Evolutionary conservation across 345 rosid species (phyloP), one percentile per base, ranked within the genome.

Genomic region (Orychophragmus violaceus): DNA sequence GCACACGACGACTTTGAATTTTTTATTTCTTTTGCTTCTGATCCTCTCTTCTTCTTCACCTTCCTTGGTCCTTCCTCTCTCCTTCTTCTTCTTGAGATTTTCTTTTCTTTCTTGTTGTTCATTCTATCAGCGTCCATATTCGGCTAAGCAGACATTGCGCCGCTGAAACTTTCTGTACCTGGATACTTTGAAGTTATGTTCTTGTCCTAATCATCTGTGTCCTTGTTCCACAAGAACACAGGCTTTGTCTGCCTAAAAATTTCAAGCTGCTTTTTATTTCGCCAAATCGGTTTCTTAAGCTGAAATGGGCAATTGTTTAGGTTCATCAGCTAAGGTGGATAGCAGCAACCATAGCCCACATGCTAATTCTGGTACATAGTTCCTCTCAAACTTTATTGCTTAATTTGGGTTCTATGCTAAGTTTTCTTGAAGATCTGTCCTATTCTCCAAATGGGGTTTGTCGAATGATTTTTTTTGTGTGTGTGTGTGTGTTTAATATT

Each of bases 291-390:
- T n/a, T n/a, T n/a, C n/a, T 14, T 14, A 14, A 29, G 21, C 50
- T 33, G 14, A 50, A 21, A 89, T 87, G 96, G 96, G 96, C 1
- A 89, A 89, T 79, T 89, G 94, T 61, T 70, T 87, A 46, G 75
- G 24, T 80, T 87, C 88, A 74, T 81, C 91, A 46, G 84, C 89
- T 61, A 82, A 72, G 82, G 91, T 85, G 19, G 80, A 89, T 55
- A 76, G 76, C 68, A 69, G 79, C 37, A 71, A 76, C 48, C 86
- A 75, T 51, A 81, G 76, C 64, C 78, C 81, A 32, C 83, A 72
- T 56, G 73, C 78, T 77, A 82, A 69, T 84, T 82, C 83, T 22
- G 88, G 96, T 87, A 86, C 70, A 5, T 24, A 42, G 1, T 13
- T 18, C 14, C 14, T 65, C 32, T 52, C 59, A 17, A 21, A n/a